Percentiles rank a stretch among this genome's conserved stretches.
Evolutionary conservation across 192 early-diverging fungal species (phyloP).

Genomic region (Coemansia guatemalensis): DNA sequence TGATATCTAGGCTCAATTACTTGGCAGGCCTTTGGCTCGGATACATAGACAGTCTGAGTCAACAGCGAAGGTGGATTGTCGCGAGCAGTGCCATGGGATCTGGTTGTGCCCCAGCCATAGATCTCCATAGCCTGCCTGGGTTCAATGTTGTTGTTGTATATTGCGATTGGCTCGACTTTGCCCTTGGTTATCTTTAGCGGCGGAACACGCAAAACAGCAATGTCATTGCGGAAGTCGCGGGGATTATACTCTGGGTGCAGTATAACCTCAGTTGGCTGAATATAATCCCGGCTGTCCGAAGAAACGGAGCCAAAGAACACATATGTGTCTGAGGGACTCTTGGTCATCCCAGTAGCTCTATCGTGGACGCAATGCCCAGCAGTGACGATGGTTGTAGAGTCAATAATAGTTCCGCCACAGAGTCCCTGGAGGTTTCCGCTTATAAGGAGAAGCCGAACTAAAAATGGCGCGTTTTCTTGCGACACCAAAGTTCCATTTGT

Average conservation of each 20-base stretch:
- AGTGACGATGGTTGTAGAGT: conserved; percentile 35
- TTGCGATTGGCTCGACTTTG: conserved; percentile 19
- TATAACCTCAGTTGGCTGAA: conserved; percentile 19
- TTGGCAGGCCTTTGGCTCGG: conserved; percentile 43
- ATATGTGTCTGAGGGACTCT: conserved; percentile 7
- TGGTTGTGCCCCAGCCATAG: conserved; percentile 45
- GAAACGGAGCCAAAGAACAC: conserved; percentile 30
- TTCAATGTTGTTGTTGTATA: conserved; percentile 23
- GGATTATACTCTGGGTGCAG: conserved; percentile 34
- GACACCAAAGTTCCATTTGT: conserved; percentile 43
- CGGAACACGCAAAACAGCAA: conserved; percentile 35
- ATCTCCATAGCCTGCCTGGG: conserved; percentile 30
- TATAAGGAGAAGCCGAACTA: conserved; percentile 20
- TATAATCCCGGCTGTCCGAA: conserved; percentile 7
- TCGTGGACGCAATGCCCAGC: conserved; percentile 41
- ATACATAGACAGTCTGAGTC: conserved; percentile 33
- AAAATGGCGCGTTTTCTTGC: conserved; percentile 30
- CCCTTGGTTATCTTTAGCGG: conserved; percentile 13
- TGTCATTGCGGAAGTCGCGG: conserved; percentile 29
- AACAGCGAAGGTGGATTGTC: conserved; percentile 20
- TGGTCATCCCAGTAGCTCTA: not conserved
- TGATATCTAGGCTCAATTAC: conserved; percentile 29
- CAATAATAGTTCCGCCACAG: conserved; percentile 48
- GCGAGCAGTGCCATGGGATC: conserved; percentile 18
- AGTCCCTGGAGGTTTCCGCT: conserved; percentile 10